Percentiles rank a stretch among this genome's conserved stretches.
Conservation (phyloP, 192 early-diverging fungal genomes). For the Chytriomyces confervae region DNA sequence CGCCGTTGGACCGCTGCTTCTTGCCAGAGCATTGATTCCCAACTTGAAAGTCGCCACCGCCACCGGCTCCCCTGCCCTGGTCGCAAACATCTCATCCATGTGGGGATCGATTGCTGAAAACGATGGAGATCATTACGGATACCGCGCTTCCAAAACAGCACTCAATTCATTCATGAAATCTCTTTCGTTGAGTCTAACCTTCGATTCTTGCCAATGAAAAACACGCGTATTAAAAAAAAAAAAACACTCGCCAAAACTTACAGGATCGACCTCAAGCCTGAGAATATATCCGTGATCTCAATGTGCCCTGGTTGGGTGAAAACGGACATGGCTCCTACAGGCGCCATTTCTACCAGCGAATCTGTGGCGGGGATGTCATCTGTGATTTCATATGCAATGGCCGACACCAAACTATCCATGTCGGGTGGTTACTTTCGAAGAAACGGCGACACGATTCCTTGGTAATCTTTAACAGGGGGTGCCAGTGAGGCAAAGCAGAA, state of each 20-base stretch:
- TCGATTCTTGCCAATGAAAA: neutral
- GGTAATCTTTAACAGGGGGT: conserved; percentile 40
- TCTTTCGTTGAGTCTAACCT: neutral
- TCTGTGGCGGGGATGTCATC: conserved; percentile 35
- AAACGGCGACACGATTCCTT: conserved; percentile 40
- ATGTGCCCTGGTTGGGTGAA: conserved; percentile 41
- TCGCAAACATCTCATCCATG: conserved; percentile 31
- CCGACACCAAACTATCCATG: neutral
- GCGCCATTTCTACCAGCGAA: conserved; percentile 27
- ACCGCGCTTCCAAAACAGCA: conserved; percentile 40
- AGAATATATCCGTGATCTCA: neutral
- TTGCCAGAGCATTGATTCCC: conserved; percentile 28
- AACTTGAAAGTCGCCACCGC: conserved; percentile 21
- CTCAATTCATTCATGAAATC: conserved; percentile 38
- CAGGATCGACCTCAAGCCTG: conserved; percentile 24
- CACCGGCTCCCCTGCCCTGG: neutral
- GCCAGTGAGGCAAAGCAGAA: too few relatives aligned
- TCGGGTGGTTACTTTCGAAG: conserved; percentile 12
- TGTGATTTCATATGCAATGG: conserved; percentile 31
- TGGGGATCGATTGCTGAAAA: conserved; percentile 39
- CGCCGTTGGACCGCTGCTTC: conserved; percentile 38
- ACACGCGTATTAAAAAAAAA: too few relatives aligned
- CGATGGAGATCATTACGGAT: conserved; percentile 32
- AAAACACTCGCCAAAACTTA: neutral
- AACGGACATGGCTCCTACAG: conserved; percentile 39